phyloP scores from a whole-genome alignment of 768 basidiomycete species.

The Cyclocybe cylindracea region DNA sequence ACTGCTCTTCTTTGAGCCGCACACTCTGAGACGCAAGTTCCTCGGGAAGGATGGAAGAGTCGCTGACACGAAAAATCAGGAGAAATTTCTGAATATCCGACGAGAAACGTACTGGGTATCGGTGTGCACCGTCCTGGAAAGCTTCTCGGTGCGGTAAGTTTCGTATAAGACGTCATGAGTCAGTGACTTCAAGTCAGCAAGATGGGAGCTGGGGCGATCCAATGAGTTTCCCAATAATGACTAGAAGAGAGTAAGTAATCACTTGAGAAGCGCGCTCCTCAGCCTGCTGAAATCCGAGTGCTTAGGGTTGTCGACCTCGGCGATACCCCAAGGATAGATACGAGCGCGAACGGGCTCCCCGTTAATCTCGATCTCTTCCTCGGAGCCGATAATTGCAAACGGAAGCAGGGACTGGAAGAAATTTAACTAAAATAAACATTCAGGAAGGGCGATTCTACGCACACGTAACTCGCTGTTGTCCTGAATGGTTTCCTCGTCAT shows the following conservation, averaged over 20 bases:
- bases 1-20: constrained; percentile 98
- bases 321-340: constrained; percentile 98
- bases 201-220: constrained; percentile 67
- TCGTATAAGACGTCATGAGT: constrained; percentile 95
- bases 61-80: constrained; percentile 44
- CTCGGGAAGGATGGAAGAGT: constrained; percentile 91
- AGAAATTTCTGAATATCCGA: constrained; percentile 1
- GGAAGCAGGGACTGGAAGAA: constrained; percentile 78
- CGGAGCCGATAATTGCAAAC: constrained; percentile 96
- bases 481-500: constrained; percentile 97
- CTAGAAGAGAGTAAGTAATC: constrained; percentile 20
- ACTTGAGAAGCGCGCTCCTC: constrained; percentile 90
- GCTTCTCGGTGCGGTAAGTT: constrained; percentile 96
- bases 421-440: constrained; percentile 1
- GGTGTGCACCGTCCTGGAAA: constrained; percentile 85
- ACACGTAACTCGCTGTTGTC: constrained; percentile 96
- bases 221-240: not conserved
- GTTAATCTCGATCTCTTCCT: constrained; percentile 93
- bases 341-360: constrained; percentile 91
- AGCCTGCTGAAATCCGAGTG: constrained; percentile 98
- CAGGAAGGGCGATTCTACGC: constrained; percentile 23
- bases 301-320: constrained; percentile 98
- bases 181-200: constrained; percentile 91
- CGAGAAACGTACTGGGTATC: constrained; percentile 63
- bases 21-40: constrained; percentile 97